Conservation (phyloP, 495 filamentous ascomycete genomes). For the Penicillium argentinense region DNA sequence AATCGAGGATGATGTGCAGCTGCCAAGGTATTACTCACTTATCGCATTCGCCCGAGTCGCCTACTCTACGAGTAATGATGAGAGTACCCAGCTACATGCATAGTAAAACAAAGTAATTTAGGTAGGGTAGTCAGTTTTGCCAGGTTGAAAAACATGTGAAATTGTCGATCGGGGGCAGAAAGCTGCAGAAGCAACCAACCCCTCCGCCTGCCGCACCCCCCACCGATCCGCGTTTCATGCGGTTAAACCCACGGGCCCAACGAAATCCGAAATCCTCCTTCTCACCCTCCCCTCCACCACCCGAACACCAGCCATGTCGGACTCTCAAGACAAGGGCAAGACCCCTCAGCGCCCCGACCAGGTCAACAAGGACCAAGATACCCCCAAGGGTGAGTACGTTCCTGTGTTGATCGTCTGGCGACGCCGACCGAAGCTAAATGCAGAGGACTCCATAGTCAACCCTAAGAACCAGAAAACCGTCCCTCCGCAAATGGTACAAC, state of each 20-base stretch:
- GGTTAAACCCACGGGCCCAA: conserved; percentile 36
- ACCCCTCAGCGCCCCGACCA: conserved; percentile 27
- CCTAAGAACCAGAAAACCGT: conserved; percentile 35
- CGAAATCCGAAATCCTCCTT: conserved; percentile 24
- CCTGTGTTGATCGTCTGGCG: neutral
- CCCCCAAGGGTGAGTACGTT: neutral
- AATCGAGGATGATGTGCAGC: too few relatives aligned
- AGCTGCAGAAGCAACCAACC: too few relatives aligned
- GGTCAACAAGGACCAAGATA: conserved; percentile 10
- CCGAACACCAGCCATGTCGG: conserved; percentile 34
- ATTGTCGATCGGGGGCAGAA: too few relatives aligned
- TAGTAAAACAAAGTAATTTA: too few relatives aligned
- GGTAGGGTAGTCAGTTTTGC: neutral
- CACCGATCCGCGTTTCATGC: conserved; percentile 23
- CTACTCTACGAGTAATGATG: too few relatives aligned
- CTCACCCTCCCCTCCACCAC: conserved; percentile 12
- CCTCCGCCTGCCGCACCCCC: conserved; percentile 8
- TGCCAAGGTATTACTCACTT: too few relatives aligned
- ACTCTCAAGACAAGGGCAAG: conserved; percentile 44
- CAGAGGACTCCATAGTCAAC: conserved; percentile 19
- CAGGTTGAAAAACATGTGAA: neutral
- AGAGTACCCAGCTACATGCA: too few relatives aligned
- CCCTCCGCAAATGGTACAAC: conserved; percentile 42
- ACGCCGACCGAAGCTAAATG: conserved; percentile 1
- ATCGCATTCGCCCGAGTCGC: too few relatives aligned